phyloP scores from a whole-genome alignment of 2,329 filamentous ascomycete genomes.

The Talaromyces verruculosus region DNA sequence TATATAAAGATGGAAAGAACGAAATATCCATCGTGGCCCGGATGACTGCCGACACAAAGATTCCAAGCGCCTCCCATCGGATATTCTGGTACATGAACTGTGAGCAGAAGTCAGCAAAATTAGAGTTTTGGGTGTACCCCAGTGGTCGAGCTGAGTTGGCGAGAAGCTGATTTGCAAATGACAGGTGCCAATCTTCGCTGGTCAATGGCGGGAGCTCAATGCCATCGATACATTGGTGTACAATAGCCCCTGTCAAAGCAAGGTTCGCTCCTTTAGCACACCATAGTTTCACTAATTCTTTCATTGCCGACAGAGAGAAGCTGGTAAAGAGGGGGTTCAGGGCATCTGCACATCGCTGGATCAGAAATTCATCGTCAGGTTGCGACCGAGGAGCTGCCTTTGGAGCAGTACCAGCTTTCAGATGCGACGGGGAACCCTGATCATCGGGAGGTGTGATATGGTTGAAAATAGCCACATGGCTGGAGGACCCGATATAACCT shows the following conservation, averaged over 20 bases:
- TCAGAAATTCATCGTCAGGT: background rate
- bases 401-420: background rate
- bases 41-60: background rate
- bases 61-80: background rate
- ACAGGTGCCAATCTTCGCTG: background rate
- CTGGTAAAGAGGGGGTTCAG: background rate
- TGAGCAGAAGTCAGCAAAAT: background rate
- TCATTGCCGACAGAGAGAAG: background rate
- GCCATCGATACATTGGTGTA: background rate
- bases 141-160: background rate
- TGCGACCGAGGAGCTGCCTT: background rate
- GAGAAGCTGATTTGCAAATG: background rate
- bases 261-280: background rate
- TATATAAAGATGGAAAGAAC: background rate
- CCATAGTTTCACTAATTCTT: background rate
- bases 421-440: background rate
- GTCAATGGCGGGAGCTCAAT: background rate
- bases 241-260: background rate
- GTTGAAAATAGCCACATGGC: background rate
- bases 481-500: background rate
- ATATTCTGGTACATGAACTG: background rate
- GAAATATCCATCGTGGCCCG: background rate
- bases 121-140: background rate
- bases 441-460: background rate
- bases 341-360: background rate